Evolutionary conservation across 148 eudicot species (phyloP), one percentile per base, ranked within the genome.

Genomic region (Beta vulgaris): DNA sequence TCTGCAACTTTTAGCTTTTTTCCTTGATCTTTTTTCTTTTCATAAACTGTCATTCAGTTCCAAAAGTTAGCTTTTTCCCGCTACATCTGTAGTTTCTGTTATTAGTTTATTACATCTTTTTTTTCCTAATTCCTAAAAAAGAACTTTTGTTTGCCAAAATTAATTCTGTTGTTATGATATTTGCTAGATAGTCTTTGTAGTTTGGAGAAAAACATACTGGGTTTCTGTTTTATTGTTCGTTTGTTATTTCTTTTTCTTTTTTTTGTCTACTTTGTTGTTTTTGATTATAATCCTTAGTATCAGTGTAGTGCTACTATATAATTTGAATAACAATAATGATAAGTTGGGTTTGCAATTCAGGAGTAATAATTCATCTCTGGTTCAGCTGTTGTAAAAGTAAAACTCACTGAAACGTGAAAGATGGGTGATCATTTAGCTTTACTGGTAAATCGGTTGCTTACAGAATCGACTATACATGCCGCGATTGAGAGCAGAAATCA

Each of bases 351-450:
- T 67, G 21, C 0, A n/a, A 58, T 75, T 70, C 79, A 75, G 74
- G 70, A 40, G 63, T 7, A 49, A 6, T 2, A 2, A 5, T 5
- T 55, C 31, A 13, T 26, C 35, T 13, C 6, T 28, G 32, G 63
- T 29, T 29, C 61, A 57, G 29, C 14, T 57, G 28, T 9, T 37
- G n/a, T 59, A 11, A 1, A 23, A 37, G 29, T 0, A 43, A 39
- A 39, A 23, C 26, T 39, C 6, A 2, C 0, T 39, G 5, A 6
- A 10, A 36, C 19, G 69, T 68, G 25, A 62, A 81, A 67, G 35
- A 95, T 95, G 99, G 97, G 96, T n/a, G 99, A 95, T 86, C 99
- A 95, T 81, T 87, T 95, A 65, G 93, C 90, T 49, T 80, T 95
- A 76, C 76, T 92, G 62, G 93, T 88, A 68, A 96, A 95, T 67